These are phyloP conservation scores for Hysterium pulicare DNA, from an alignment of 2,329 filamentous ascomycete genomes.

Conservation along the genomic window DNA sequence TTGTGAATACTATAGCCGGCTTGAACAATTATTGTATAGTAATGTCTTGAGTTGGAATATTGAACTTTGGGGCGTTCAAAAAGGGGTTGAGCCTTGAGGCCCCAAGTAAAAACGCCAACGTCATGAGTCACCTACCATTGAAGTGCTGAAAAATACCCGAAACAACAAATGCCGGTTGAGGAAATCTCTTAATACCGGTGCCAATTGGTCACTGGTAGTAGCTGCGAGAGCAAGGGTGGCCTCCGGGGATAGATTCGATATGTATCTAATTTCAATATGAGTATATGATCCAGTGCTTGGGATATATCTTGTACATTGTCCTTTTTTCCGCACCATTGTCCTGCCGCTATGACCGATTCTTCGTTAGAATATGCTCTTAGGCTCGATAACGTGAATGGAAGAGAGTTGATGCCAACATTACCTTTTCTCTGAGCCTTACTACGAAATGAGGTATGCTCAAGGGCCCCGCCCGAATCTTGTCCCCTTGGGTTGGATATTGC, in stretches of 20 bases:
- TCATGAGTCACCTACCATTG: background rate
- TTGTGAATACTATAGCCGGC: no score
- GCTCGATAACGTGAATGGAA: background rate
- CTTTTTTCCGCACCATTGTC: slow-evolving; percentile 4
- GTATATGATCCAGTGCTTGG: background rate
- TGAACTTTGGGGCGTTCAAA: no score
- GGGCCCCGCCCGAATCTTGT: background rate
- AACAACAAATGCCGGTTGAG: background rate
- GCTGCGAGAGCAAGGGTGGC: background rate
- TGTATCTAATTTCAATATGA: background rate
- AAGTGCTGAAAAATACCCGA: background rate
- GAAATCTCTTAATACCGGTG: background rate
- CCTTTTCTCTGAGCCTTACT: slow-evolving; percentile 1
- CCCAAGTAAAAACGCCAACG: background rate
- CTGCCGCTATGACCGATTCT: background rate
- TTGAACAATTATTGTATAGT: no score
- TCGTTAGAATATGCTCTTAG: background rate
- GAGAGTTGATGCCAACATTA: background rate
- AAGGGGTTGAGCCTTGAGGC: no score
- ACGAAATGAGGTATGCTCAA: background rate
- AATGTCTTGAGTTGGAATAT: no score
- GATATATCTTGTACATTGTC: background rate
- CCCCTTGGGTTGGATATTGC: background rate
- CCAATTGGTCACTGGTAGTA: background rate
- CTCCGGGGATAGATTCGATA: background rate